Evolutionary conservation across 768 basidiomycete genomes (phyloP).

Genomic region (Fomitopsis pulvina): DNA sequence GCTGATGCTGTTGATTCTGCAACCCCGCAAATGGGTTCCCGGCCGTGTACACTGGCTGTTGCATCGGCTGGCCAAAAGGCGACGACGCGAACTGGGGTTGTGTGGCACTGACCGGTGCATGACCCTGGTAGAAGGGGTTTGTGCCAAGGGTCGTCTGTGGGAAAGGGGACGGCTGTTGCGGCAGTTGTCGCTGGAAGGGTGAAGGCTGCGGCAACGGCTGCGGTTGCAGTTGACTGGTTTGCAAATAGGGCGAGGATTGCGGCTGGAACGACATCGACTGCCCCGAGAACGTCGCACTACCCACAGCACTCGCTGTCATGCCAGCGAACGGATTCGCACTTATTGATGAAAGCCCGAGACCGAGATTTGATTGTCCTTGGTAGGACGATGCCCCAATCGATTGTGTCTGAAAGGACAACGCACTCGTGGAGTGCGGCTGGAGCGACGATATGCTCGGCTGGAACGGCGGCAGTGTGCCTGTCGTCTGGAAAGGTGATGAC

Average conservation of each 20-base stretch:
- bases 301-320: background rate
- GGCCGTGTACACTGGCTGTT: slow-evolving; percentile 11
- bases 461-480: slow-evolving; percentile 1
- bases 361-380: slow-evolving; percentile 1
- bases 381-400: slow-evolving; percentile 2
- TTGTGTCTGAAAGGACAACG: background rate
- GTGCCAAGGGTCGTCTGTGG: slow-evolving; percentile 6
- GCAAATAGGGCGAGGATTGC: background rate
- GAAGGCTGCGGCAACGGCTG: slow-evolving; percentile 14
- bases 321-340: background rate
- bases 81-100: slow-evolving; percentile 9
- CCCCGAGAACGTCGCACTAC: background rate
- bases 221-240: slow-evolving; percentile 2
- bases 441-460: slow-evolving; percentile 6
- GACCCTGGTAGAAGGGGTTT: slow-evolving; percentile 15
- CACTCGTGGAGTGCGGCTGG: background rate
- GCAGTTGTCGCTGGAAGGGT: slow-evolving; percentile 16
- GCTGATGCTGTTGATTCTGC: slow-evolving; percentile 5
- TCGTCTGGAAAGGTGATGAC: slow-evolving; percentile 10
- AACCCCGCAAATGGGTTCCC: slow-evolving; percentile 1
- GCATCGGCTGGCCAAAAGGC: slow-evolving; percentile 14
- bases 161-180: slow-evolving; percentile 29
- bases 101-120: slow-evolving; percentile 11
- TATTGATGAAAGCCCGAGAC: background rate
- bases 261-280: slow-evolving; percentile 4